A percentile compares a stretch with the other conserved stretches of the same genome.
phyloP scores from a whole-genome alignment of 1,284 basidiomycete genomes.

The Meira nashicola region DNA sequence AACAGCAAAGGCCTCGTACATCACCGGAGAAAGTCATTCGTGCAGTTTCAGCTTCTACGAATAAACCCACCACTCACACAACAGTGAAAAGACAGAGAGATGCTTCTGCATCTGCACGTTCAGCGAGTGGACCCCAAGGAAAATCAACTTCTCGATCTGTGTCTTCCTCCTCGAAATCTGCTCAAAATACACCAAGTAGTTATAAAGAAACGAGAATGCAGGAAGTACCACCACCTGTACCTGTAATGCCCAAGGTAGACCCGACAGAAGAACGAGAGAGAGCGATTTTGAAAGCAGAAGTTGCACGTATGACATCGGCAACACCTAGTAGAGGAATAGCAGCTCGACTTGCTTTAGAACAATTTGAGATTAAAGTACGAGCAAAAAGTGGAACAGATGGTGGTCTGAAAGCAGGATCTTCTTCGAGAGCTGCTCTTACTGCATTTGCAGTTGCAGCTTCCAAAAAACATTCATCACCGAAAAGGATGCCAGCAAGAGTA shows the following conservation, averaged over 20 bases:
- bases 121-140: no score
- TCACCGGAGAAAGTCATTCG: background rate
- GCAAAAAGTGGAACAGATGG: background rate
- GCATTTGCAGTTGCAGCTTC: background rate
- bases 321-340: slow-evolving; percentile 2
- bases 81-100: no score
- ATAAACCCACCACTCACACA: no score
- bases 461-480: background rate
- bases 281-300: slow-evolving; percentile 1
- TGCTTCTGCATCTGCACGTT: no score
- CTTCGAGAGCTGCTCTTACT: background rate
- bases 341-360: slow-evolving; percentile 2
- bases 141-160: no score
- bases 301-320: background rate
- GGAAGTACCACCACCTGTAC: background rate
- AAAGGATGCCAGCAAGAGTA: background rate
- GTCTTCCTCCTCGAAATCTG: background rate
- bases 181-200: background rate
- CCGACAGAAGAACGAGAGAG: background rate
- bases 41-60: no score
- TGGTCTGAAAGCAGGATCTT: background rate
- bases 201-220: background rate
- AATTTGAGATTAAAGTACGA: background rate
- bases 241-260: background rate
- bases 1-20: background rate